Evolutionary conservation across 108 stramenopile genomes (phyloP).

Genomic region (Conticribra guillardii): DNA sequence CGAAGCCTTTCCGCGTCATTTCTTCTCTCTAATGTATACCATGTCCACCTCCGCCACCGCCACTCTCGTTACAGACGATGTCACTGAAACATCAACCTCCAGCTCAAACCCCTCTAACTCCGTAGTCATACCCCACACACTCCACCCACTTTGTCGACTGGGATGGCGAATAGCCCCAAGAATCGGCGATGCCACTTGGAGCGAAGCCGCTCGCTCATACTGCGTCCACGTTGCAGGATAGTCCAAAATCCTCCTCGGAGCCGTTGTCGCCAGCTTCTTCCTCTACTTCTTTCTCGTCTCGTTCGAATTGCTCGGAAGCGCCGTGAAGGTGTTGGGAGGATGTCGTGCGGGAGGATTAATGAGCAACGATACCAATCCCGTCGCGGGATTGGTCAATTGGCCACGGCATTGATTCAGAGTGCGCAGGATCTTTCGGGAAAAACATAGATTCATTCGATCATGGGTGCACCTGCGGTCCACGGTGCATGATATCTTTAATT

Average conservation of each 20-base stretch:
- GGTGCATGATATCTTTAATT: no score
- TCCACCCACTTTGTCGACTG: no score
- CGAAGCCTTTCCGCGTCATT: no score
- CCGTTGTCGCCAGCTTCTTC: constrained; percentile 66
- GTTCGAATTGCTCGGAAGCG: constrained; percentile 76
- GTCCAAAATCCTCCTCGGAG: constrained; percentile 57
- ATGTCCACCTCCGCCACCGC: no score
- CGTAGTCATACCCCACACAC: no score
- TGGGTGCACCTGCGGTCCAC: no score
- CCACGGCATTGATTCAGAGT: constrained; percentile 87
- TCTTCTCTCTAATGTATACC: no score
- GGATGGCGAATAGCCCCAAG: not conserved
- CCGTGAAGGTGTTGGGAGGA: constrained; percentile 85
- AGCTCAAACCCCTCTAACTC: no score
- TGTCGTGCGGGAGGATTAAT: constrained; percentile 82
- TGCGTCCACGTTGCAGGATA: constrained; percentile 75
- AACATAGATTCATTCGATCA: no score
- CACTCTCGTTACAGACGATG: no score
- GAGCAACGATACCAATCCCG: constrained; percentile 82
- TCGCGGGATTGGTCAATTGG: constrained; percentile 84
- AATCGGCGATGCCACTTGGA: constrained; percentile 77
- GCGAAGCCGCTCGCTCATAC: constrained; percentile 72
- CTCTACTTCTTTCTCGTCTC: constrained; percentile 91
- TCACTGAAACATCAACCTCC: no score
- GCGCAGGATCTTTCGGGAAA: no score